Conservation (phyloP, 2,329 filamentous ascomycete genomes). For the Curvularia spicifera region DNA sequence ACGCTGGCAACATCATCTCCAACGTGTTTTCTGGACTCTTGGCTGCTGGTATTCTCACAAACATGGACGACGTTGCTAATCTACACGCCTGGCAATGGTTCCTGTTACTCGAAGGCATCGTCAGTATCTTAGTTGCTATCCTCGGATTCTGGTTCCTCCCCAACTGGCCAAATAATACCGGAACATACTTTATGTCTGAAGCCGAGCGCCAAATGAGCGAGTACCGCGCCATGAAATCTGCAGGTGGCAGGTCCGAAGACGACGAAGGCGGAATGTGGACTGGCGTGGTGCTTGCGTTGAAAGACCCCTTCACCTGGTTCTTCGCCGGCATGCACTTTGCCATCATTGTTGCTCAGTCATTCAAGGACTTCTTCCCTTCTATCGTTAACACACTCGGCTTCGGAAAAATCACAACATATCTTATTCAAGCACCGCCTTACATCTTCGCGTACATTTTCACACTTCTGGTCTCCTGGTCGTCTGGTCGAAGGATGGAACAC, state of each 20-base stretch:
- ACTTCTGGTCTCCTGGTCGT: conserved; percentile 32
- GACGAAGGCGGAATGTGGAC: conserved; percentile 47
- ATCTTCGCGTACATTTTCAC: conserved; percentile 38
- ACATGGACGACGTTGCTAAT: conserved; percentile 52
- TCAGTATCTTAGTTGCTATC: conserved; percentile 52
- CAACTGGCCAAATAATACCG: conserved; percentile 29
- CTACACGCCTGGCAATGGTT: conserved; percentile 54
- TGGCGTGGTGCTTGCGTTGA: conserved; percentile 44
- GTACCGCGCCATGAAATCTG: conserved; percentile 33
- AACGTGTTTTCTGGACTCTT: conserved; percentile 56
- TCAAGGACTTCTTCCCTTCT: conserved; percentile 43
- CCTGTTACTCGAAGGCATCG: conserved; percentile 62
- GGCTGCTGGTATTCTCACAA: conserved; percentile 55
- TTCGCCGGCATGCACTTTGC: conserved; percentile 50
- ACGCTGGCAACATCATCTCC: conserved; percentile 55
- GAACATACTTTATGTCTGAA: conserved; percentile 15
- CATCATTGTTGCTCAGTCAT: conserved; percentile 32
- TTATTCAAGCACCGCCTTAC: conserved; percentile 53
- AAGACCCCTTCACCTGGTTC: conserved; percentile 51
- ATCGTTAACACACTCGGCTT: conserved; percentile 28
- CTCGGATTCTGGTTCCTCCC: conserved; percentile 48
- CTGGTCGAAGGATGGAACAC: conserved; percentile 38
- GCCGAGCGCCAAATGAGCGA: conserved; percentile 28
- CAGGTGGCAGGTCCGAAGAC: conserved; percentile 25
- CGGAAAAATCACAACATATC: conserved; percentile 41